Conservation (phyloP, 768 basidiomycete species). For the Rubroboletus satanas region DNA sequence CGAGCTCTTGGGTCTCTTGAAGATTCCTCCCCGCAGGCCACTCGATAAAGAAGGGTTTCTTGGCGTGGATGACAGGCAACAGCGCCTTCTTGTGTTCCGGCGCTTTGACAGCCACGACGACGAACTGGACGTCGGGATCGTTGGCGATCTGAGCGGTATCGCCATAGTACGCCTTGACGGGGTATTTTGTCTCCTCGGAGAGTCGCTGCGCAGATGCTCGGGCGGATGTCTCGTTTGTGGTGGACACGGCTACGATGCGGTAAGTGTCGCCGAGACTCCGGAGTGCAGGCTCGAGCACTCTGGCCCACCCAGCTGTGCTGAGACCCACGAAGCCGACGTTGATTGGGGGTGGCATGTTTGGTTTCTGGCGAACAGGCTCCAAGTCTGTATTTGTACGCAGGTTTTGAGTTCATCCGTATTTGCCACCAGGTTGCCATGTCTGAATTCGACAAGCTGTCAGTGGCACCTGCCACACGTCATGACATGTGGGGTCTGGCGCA, state of each 20-base stretch:
- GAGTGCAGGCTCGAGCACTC: background rate
- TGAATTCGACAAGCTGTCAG: too few relatives aligned
- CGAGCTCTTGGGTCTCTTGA: constrained; percentile 7
- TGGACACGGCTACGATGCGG: background rate
- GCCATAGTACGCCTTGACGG: constrained; percentile 10
- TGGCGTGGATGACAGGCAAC: constrained; percentile 6
- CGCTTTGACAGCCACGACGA: constrained; percentile 11
- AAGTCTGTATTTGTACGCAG: too few relatives aligned
- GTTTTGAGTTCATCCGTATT: too few relatives aligned
- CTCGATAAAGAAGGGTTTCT: constrained; percentile 12
- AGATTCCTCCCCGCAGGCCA: constrained; percentile 11
- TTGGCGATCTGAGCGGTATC: constrained; percentile 13
- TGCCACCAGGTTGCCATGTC: too few relatives aligned
- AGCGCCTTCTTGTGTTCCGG: constrained; percentile 6
- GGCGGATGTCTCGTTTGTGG: background rate
- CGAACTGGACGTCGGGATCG: constrained; percentile 13
- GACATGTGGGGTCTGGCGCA: too few relatives aligned
- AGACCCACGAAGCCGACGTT: background rate
- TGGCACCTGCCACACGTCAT: too few relatives aligned
- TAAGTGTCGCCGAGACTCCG: background rate
- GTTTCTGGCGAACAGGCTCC: background rate
- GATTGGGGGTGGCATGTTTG: background rate
- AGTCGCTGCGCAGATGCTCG: background rate
- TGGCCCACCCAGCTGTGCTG: background rate
- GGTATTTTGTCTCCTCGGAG: background rate